Conservation (phyloP, 805 yeast genomes). For the Wickerhamiella allomyrinae region DNA sequence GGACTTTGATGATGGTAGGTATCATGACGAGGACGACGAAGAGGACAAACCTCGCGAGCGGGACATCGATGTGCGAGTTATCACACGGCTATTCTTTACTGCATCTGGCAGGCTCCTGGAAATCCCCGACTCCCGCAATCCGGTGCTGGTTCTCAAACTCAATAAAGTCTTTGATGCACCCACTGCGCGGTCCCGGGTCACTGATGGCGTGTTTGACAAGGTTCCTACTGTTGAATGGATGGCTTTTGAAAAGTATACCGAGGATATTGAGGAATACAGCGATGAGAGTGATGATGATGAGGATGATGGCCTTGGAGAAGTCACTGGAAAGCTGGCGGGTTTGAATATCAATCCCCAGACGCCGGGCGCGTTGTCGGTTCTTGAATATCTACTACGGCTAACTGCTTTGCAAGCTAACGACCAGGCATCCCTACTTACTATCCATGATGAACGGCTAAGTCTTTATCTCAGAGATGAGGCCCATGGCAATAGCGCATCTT, state of each 20-base stretch:
- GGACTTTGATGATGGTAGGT: slow-evolving; percentile 54
- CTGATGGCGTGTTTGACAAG: slow-evolving; percentile 8
- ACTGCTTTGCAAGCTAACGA: slow-evolving; percentile 48
- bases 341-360: slow-evolving; percentile 6
- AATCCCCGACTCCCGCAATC: slow-evolving; percentile 45
- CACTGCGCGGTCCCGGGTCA: not conserved
- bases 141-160: slow-evolving; percentile 51
- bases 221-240: slow-evolving; percentile 31
- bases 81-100: slow-evolving; percentile 46
- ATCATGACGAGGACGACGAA: slow-evolving; percentile 44
- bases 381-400: slow-evolving; percentile 51
- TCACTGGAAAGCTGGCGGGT: slow-evolving; percentile 5
- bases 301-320: slow-evolving; percentile 17
- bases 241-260: slow-evolving; percentile 35
- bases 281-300: slow-evolving; percentile 18
- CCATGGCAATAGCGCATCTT: not conserved
- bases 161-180: slow-evolving; percentile 12
- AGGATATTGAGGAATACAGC: slow-evolving; percentile 12
- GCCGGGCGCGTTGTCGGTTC: slow-evolving; percentile 34
- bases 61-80: slow-evolving; percentile 11
- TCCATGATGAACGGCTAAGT: slow-evolving; percentile 53
- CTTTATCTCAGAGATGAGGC: slow-evolving; percentile 46
- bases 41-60: not conserved
- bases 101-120: slow-evolving; percentile 54
- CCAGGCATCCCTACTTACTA: slow-evolving; percentile 35